Evolutionary conservation across 139 green algal genomes (phyloP).

Genomic region (Deuterostichococcus epilithicus): DNA sequence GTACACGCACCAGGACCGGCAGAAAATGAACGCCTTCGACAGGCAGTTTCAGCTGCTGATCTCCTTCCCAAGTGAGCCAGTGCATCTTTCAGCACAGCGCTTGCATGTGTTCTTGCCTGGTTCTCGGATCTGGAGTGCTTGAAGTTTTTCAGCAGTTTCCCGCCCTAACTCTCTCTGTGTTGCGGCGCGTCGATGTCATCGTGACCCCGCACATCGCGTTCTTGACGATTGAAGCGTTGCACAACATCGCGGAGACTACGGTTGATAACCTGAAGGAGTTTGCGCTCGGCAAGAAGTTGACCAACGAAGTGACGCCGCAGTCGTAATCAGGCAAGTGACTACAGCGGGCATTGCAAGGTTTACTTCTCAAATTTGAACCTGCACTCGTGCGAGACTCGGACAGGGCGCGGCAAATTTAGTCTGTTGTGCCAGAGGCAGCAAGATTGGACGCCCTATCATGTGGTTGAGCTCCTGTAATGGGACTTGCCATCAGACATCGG

Average conservation of each 20-base stretch:
- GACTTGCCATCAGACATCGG: too few species aligned
- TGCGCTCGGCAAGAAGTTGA: conserved; percentile 11
- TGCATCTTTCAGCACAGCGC: too few species aligned
- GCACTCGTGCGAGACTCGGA: too few species aligned
- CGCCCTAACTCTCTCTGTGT: background rate
- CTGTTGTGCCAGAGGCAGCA: too few species aligned
- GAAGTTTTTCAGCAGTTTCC: background rate
- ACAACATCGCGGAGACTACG: conserved; percentile 64
- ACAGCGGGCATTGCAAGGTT: too few species aligned
- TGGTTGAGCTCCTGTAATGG: too few species aligned
- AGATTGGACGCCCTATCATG: too few species aligned
- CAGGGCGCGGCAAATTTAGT: too few species aligned
- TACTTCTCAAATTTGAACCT: too few species aligned
- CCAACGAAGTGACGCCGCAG: conserved; percentile 27
- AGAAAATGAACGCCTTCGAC: conserved; percentile 46
- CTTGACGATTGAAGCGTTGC: conserved; percentile 72
- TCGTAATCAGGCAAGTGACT: background rate
- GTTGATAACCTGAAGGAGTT: conserved; percentile 53
- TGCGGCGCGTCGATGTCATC: conserved; percentile 40
- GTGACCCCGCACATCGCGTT: conserved; percentile 79
- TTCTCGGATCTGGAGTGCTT: background rate
- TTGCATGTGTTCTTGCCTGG: background rate
- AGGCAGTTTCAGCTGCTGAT: conserved; percentile 46
- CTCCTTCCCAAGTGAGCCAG: conserved; percentile 47
- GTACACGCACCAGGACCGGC: conserved; percentile 26